A percentile compares a stretch with the other conserved stretches of the same genome.
Conservation (phyloP, 2,329 filamentous ascomycete species). For the Ophiostoma sp. region DNA sequence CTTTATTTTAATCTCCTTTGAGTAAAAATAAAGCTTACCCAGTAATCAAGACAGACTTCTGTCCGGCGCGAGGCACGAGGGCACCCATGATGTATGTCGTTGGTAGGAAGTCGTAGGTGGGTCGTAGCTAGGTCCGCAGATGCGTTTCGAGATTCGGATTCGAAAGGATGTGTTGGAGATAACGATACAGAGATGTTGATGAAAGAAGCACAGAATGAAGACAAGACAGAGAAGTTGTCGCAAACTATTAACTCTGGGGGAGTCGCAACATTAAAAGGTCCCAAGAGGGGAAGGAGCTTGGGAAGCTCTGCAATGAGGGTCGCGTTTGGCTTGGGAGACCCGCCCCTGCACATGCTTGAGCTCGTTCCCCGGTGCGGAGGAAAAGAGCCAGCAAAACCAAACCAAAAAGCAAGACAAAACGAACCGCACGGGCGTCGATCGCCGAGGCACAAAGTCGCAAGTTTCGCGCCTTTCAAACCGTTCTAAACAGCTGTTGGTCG, state of each 20-base stretch:
- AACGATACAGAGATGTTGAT: not conserved
- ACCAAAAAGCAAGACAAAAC: not conserved
- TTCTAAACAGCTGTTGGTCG: not conserved
- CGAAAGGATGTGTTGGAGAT: not conserved
- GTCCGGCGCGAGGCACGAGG: constrained; percentile 32
- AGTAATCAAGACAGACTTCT: constrained; percentile 52
- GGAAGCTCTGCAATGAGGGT: not conserved
- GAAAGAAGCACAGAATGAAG: not conserved
- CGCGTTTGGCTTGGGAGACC: not conserved
- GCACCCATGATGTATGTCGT: constrained; percentile 4
- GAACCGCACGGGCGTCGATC: not conserved
- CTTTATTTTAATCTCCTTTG: not conserved
- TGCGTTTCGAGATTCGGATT: not conserved
- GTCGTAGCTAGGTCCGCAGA: not conserved
- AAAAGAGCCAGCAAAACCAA: not conserved
- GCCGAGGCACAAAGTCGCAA: constrained; percentile 2
- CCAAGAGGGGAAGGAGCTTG: not conserved
- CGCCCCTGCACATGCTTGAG: constrained; percentile 7
- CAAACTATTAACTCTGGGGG: not conserved
- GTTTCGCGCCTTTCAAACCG: not conserved
- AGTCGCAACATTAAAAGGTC: not conserved
- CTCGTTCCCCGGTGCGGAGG: not conserved
- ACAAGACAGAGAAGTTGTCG: not conserved
- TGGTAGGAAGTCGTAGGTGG: no score
- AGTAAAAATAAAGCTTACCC: constrained; percentile 40